Evolutionary conservation across 2,329 filamentous ascomycete genomes (phyloP).

Genomic region (Aspergillus sp.): DNA sequence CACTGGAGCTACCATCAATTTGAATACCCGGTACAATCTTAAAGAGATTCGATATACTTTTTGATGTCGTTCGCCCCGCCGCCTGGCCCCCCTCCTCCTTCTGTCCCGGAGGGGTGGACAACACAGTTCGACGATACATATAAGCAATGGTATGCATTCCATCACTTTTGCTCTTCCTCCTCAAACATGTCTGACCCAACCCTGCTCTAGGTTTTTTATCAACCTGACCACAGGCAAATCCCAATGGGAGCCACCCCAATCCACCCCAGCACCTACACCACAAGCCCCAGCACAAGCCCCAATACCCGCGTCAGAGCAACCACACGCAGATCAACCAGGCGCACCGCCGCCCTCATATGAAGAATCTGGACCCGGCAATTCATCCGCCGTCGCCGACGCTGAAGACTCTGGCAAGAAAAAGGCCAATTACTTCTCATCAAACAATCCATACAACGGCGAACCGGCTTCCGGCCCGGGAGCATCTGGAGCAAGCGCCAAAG

Average conservation of each 20-base stretch:
- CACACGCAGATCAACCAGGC: background rate
- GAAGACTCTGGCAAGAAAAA: slow-evolving; percentile 44
- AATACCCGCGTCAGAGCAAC: background rate
- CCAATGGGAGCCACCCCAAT: slow-evolving; percentile 83
- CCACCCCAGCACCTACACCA: slow-evolving; percentile 20
- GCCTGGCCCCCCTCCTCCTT: slow-evolving; percentile 56
- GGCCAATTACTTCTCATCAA: slow-evolving; percentile 52
- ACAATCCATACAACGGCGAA: slow-evolving; percentile 71
- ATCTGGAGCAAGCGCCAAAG: slow-evolving; percentile 1
- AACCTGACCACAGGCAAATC: slow-evolving; percentile 85
- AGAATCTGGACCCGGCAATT: slow-evolving; percentile 48
- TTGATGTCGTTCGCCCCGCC: slow-evolving; percentile 44
- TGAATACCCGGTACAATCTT: background rate
- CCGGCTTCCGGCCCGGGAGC: slow-evolving; percentile 1
- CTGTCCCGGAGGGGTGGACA: slow-evolving; percentile 77
- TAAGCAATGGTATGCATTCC: slow-evolving; percentile 67
- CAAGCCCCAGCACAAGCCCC: background rate
- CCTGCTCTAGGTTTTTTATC: slow-evolving; percentile 74
- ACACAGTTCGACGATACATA: slow-evolving; percentile 85
- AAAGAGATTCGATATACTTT: background rate
- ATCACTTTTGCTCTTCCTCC: background rate
- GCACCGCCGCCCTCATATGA: slow-evolving; percentile 58
- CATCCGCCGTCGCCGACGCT: slow-evolving; percentile 35
- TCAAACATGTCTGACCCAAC: slow-evolving; percentile 15
- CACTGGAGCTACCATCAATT: background rate